phyloP scores from a whole-genome alignment of 2,329 filamentous ascomycete species.

The Coniochaeta prunicola region DNA sequence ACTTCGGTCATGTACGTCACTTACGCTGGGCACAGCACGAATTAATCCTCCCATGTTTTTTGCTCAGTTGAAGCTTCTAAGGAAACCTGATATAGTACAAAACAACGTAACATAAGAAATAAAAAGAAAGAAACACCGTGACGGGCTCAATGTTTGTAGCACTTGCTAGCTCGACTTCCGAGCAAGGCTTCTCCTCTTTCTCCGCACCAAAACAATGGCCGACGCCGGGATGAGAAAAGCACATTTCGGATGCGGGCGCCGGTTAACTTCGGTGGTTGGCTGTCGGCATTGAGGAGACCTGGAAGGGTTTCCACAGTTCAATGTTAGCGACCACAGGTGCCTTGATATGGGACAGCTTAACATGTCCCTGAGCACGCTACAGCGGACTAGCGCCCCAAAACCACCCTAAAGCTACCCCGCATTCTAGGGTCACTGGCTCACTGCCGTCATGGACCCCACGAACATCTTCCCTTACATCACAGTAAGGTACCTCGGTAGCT shows the following conservation, averaged over 20 bases:
- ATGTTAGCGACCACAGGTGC: neutral
- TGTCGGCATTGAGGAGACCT: neutral
- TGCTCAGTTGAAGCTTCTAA: neutral
- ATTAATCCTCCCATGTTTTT: conserved; percentile 17
- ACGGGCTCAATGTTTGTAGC: neutral
- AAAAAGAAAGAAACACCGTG: neutral
- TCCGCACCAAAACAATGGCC: conserved; percentile 1
- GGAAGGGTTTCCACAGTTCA: too few relatives aligned
- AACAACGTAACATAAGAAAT: neutral
- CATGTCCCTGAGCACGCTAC: too few relatives aligned
- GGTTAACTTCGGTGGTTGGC: neutral
- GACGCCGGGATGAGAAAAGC: neutral
- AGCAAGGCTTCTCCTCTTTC: neutral
- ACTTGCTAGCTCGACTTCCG: neutral
- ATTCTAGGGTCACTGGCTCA: neutral
- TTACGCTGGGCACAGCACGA: conserved; percentile 19
- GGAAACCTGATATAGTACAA: neutral
- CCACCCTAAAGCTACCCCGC: neutral
- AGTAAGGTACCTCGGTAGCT: too few relatives aligned
- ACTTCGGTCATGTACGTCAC: conserved; percentile 1
- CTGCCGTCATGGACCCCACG: conserved; percentile 1
- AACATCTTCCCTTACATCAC: neutral
- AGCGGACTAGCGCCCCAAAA: neutral
- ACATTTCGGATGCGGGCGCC: neutral
- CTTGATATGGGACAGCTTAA: neutral